Conservation (phyloP, 1,139 yeast genomes). For the Candida buenavistaensis region DNA sequence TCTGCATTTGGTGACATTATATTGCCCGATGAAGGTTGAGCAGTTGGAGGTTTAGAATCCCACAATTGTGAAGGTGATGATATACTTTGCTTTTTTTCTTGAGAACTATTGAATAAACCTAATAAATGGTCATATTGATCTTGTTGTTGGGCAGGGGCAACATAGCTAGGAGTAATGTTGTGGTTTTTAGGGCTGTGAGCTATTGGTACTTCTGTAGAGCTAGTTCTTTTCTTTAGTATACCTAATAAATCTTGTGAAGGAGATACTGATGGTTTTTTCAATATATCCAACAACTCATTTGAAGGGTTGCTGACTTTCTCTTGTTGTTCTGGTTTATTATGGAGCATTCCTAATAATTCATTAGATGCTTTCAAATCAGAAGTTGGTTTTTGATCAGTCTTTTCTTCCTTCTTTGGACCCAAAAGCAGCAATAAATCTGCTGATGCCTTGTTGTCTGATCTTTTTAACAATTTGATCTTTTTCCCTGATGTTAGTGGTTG, state of each 20-base stretch:
- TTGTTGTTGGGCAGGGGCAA: too few species aligned
- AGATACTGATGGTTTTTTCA: constrained; percentile 6
- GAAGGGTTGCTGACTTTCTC: background rate
- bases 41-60: constrained; percentile 3
- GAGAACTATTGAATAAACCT: constrained; percentile 18
- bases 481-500: constrained; percentile 22
- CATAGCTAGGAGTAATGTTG: too few species aligned
- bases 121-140: constrained; percentile 17
- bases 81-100: constrained; percentile 2
- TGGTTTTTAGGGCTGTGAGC: too few species aligned
- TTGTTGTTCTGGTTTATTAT: constrained; percentile 2
- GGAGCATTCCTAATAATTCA: constrained; percentile 10
- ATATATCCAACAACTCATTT: constrained; percentile 8
- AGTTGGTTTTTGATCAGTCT: background rate
- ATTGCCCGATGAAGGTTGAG: background rate
- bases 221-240: constrained; percentile 15
- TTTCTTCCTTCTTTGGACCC: constrained; percentile 10
- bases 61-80: constrained; percentile 5
- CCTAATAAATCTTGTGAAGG: constrained; percentile 22
- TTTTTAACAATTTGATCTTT: constrained; percentile 33
- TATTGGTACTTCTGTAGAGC: too few species aligned
- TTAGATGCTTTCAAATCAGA: constrained; percentile 6
- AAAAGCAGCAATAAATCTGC: constrained; percentile 15
- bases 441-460: constrained; percentile 20
- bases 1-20: constrained; percentile 5